Conservation (phyloP, 371 early-diverging fungal genomes). For the Mucor piriformis region DNA sequence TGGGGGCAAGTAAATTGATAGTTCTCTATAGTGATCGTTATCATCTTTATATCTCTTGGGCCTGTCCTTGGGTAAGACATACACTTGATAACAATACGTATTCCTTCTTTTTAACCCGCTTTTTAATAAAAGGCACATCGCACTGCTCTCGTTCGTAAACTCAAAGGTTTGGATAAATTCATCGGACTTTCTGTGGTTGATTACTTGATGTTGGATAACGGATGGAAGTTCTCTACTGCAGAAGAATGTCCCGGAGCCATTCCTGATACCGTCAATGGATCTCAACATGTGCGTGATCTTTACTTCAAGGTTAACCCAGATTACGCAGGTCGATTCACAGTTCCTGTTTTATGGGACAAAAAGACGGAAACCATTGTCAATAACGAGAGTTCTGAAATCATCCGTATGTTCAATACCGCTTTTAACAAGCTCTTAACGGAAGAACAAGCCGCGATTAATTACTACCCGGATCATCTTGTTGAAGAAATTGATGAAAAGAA, state of each 20-base stretch:
- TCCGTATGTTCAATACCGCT: constrained; percentile 89
- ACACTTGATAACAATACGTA: background rate
- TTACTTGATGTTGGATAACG: constrained; percentile 76
- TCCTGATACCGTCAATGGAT: constrained; percentile 74
- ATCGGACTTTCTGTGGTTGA: constrained; percentile 87
- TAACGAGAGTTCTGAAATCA: constrained; percentile 96
- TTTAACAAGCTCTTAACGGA: constrained; percentile 77
- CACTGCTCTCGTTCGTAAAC: constrained; percentile 78
- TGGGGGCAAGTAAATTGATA: too few relatives aligned
- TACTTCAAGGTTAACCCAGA: constrained; percentile 88
- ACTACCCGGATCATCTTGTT: constrained; percentile 78
- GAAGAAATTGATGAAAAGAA: constrained; percentile 85
- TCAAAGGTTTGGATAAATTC: constrained; percentile 84
- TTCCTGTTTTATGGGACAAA: constrained; percentile 92
- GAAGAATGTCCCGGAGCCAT: constrained; percentile 81
- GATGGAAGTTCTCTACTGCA: constrained; percentile 79
- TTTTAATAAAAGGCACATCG: constrained; percentile 73
- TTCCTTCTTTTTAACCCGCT: background rate
- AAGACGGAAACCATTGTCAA: constrained; percentile 92
- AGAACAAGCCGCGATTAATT: constrained; percentile 66
- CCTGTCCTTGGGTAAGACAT: constrained; percentile 88
- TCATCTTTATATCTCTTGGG: constrained; percentile 76
- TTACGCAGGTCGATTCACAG: constrained; percentile 84
- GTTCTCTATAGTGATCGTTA: constrained; percentile 75
- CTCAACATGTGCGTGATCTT: constrained; percentile 78